phyloP scores from a whole-genome alignment of 805 yeast genomes.

The Candida jianshihensis region DNA sequence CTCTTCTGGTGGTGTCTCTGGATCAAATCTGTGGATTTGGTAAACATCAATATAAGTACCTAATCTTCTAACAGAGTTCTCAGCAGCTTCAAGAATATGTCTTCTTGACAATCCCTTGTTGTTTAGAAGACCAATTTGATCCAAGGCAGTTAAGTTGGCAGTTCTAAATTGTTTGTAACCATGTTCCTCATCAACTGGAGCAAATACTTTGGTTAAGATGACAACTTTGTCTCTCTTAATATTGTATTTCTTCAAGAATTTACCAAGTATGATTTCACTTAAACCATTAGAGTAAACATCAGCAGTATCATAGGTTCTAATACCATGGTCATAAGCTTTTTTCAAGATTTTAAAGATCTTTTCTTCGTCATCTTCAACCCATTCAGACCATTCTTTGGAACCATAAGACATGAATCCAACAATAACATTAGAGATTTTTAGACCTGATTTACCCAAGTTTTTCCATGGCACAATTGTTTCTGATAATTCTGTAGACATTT shows the following conservation, averaged over 20 bases:
- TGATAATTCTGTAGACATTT: not conserved
- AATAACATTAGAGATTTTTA: conserved; percentile 38
- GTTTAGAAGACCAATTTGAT: conserved; percentile 17
- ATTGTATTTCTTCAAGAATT: conserved; percentile 40
- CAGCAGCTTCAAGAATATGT: conserved; percentile 39
- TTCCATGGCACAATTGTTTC: conserved; percentile 1
- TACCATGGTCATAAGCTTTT: conserved; percentile 35
- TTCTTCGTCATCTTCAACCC: conserved; percentile 40
- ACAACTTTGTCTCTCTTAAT: conserved; percentile 46
- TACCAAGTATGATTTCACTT: conserved; percentile 42
- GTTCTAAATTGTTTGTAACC: conserved; percentile 5
- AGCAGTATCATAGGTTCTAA: conserved; percentile 44
- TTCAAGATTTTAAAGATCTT: conserved; percentile 34
- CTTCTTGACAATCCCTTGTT: conserved; percentile 35
- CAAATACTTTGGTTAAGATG: conserved; percentile 39
- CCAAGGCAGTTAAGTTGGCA: not conserved
- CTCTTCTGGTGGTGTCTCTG: conserved; percentile 37
- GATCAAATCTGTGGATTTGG: conserved; percentile 49
- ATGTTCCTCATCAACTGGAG: conserved; percentile 23
- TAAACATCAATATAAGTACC: conserved; percentile 41
- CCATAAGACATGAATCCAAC: conserved; percentile 52
- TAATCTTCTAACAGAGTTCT: conserved; percentile 32
- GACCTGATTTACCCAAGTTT: conserved; percentile 35
- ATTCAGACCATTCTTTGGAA: conserved; percentile 31
- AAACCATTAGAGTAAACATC: conserved; percentile 37